Evolutionary conservation across 139 green algal genomes (phyloP).

Genomic region (Limnomonas spitsbergensis): DNA sequence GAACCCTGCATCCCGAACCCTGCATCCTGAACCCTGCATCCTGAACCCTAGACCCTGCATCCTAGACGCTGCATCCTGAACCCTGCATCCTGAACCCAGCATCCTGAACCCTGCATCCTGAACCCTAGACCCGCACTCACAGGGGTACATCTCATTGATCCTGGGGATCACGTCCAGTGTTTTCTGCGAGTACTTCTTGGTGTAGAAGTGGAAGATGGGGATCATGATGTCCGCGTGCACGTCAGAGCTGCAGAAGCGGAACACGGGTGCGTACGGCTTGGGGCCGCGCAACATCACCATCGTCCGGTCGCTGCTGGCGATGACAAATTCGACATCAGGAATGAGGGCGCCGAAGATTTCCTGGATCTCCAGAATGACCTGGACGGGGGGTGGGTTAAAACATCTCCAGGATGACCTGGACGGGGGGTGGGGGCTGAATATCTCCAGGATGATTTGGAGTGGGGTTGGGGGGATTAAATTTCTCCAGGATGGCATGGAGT

Average conservation of each 20-base stretch:
- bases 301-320: slow-evolving; percentile 30
- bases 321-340: slow-evolving; percentile 41
- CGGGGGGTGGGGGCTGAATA: neutral
- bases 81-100: no score
- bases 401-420: no score
- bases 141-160: slow-evolving; percentile 24
- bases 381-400: neutral
- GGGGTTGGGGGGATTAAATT: neutral
- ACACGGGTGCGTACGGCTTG: slow-evolving; percentile 16
- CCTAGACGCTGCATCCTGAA: no score
- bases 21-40: neutral
- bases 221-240: slow-evolving; percentile 33
- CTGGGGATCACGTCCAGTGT: slow-evolving; percentile 9
- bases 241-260: slow-evolving; percentile 25
- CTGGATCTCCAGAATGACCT: slow-evolving; percentile 36
- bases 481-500: neutral
- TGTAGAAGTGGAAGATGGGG: slow-evolving; percentile 46
- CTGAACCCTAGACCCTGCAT: neutral
- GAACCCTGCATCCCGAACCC: neutral
- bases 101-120: no score
- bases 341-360: slow-evolving; percentile 32
- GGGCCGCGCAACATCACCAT: slow-evolving; percentile 23
- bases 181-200: slow-evolving; percentile 39
- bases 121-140: neutral
- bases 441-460: neutral